Evolutionary conservation across 2,329 filamentous ascomycete genomes (phyloP).

Genomic region (Blumeriella jaapii): DNA sequence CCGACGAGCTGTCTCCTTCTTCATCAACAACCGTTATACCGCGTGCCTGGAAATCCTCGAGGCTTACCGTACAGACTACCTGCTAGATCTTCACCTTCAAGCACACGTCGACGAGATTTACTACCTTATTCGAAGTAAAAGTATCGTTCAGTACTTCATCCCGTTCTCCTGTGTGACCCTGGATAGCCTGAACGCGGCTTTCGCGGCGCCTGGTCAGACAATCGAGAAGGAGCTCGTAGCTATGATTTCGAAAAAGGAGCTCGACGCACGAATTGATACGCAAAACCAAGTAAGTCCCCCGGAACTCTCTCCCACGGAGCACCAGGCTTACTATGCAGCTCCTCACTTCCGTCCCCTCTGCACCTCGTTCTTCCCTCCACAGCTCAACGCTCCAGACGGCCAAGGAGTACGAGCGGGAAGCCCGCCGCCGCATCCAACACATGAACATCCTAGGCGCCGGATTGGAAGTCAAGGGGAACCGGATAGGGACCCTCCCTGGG

Average conservation of each 20-base stretch:
- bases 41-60: slow-evolving; percentile 75
- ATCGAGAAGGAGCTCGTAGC: slow-evolving; percentile 64
- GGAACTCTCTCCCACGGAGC: not conserved
- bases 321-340: slow-evolving; percentile 35
- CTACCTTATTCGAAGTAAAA: slow-evolving; percentile 69
- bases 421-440: slow-evolving; percentile 64
- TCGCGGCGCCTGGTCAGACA: slow-evolving; percentile 49
- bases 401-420: slow-evolving; percentile 60
- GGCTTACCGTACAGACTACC: slow-evolving; percentile 70
- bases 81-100: slow-evolving; percentile 80
- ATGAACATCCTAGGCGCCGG: slow-evolving; percentile 67
- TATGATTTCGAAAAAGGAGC: slow-evolving; percentile 62
- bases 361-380: slow-evolving; percentile 61
- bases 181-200: slow-evolving; percentile 64
- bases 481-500: not conserved
- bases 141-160: slow-evolving; percentile 84
- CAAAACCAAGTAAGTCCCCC: slow-evolving; percentile 52
- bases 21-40: slow-evolving; percentile 83
- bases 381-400: slow-evolving; percentile 55
- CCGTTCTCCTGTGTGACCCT: slow-evolving; percentile 84
- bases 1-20: slow-evolving; percentile 78
- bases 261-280: slow-evolving; percentile 75
- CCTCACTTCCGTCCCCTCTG: slow-evolving; percentile 57
- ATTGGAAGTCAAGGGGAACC: slow-evolving; percentile 45
- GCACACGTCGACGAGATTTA: slow-evolving; percentile 62